Conservation (phyloP, 2,329 filamentous ascomycete genomes). For the Talaromyces atroroseus region DNA sequence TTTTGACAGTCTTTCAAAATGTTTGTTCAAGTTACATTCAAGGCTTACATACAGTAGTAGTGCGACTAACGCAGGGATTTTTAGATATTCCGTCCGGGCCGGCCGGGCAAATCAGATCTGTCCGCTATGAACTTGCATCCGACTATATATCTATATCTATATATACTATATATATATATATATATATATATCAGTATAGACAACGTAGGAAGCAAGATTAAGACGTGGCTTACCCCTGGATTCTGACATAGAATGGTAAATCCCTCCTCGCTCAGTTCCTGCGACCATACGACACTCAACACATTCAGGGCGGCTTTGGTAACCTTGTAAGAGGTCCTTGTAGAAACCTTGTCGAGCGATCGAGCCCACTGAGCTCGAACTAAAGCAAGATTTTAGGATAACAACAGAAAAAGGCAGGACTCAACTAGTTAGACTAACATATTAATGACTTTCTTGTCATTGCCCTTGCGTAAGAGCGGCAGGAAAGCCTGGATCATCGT, state of each 20-base stretch:
- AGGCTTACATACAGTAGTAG: too few relatives aligned
- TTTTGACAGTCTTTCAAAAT: too few relatives aligned
- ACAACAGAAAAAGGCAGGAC: not conserved
- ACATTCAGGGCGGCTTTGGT: conserved; percentile 47
- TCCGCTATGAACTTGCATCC: too few relatives aligned
- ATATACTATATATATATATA: too few relatives aligned
- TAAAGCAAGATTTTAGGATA: conserved; percentile 15
- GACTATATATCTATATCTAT: too few relatives aligned
- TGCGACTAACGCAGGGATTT: too few relatives aligned
- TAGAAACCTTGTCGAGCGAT: conserved; percentile 26
- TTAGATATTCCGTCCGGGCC: too few relatives aligned
- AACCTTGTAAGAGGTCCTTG: conserved; percentile 35
- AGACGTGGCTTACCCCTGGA: not conserved
- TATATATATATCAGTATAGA: not conserved
- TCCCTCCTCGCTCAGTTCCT: not conserved
- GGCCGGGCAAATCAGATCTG: too few relatives aligned
- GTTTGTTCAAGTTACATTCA: too few relatives aligned
- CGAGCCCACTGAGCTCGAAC: conserved; percentile 41
- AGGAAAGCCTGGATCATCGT: conserved; percentile 36
- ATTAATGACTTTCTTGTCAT: conserved; percentile 41
- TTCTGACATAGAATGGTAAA: conserved; percentile 6
- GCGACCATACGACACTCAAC: conserved; percentile 32
- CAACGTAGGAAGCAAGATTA: not conserved
- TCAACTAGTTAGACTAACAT: conserved; percentile 33
- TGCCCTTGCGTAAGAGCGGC: conserved; percentile 34